Evolutionary conservation across 2,329 filamentous ascomycete genomes (phyloP), one percentile per base, ranked within the genome.

Genomic region (Alternaria viburni): DNA sequence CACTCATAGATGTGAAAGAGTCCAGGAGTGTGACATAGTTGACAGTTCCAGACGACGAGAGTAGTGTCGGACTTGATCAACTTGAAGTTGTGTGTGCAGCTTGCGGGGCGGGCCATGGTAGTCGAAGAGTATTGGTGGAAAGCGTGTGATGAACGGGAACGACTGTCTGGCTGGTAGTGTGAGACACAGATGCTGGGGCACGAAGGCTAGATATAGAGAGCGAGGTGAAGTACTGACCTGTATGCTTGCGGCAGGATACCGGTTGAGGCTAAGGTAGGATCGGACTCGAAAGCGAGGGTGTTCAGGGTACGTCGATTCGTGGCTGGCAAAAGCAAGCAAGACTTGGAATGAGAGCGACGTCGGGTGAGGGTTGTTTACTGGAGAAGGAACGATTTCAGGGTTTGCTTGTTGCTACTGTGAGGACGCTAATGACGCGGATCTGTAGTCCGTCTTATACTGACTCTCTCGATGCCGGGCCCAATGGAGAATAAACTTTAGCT

Each of bases 1-100:
- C 84, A 86, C 70, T 86, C 83, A 69, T 79, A 85, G 74, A 86
- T 85, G 76, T 78, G 83, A 76, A 81, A 83, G 73, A 85, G 82
- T 17, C 83, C 83, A 5, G 83, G 83, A 2, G 81, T 83, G 69
- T 85, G 83, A 75, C 84, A 86, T 69, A 82, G 73, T 71, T 84
- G 83, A 80, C 84, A 86, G 61, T 84, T 83, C 84, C 84, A 86
- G 59, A 83, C 77, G 61, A 86, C 81, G 65, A 85, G 76, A 5
- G 81, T 84, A 13, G 82, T 85, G 73, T 85, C 82, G 21, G 82
- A 84, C 71, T 85, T 85, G 80, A 85, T 83, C 74, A 84, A 79
- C 68, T 82, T 81, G 80, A 84, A 86, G 41, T 72, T 71, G 72
- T 86, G 84, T 52, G 81, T 74, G 79, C 84, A 86, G 72, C 75